Evolutionary conservation across 371 early-diverging fungal genomes (phyloP), one percentile per base, ranked within the genome.

Genomic region (Zychaea mexicana): DNA sequence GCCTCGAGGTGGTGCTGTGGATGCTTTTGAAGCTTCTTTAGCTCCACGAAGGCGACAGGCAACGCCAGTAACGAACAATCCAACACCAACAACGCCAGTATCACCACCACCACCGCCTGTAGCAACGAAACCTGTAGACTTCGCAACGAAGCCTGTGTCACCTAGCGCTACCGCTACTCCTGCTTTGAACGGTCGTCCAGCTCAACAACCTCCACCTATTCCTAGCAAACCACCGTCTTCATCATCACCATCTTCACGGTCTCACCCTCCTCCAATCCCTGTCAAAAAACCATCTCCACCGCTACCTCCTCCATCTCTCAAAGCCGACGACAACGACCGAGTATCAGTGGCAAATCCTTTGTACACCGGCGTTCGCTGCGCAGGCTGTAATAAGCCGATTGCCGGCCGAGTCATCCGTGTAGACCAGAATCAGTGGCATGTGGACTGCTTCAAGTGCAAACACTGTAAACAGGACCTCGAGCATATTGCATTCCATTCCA

Each of bases 361-460:
- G 12, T 68, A 68, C 32, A 49, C 53, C 15, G 71, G 71, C 22
- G 42, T 72, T 8, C 68, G 71, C 9, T 88, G 88, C 57, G 75
- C 73, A 0, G 84, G 82, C 27, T 88, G 88, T 54, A 70, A 82
- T 7, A 73, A 84, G 22, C 73, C 80, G 0, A 78, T 86, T 33
- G 68, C 76, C 15, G 88, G 87, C 0, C 78, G 73, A 53, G 77
- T 82, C 42, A 83, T 92, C 28, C 81, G 81, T 6, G 92, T 92
- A 2, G 78, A 88, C 61, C 87, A 83, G 9, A 82, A 84, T 39
- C 76, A 78, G 7, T 92, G 91, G 91, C 93, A 93, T 60, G 73
- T 88, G 15, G 83, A 81, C 13, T 90, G 90, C 65, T 91, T 93
- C 65, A 85, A 84, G 31, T 93, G 93, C 71, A 82, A 72, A 32